Evolutionary conservation across 2,329 filamentous ascomycete species (phyloP).

Genomic region (Alternaria viburni): DNA sequence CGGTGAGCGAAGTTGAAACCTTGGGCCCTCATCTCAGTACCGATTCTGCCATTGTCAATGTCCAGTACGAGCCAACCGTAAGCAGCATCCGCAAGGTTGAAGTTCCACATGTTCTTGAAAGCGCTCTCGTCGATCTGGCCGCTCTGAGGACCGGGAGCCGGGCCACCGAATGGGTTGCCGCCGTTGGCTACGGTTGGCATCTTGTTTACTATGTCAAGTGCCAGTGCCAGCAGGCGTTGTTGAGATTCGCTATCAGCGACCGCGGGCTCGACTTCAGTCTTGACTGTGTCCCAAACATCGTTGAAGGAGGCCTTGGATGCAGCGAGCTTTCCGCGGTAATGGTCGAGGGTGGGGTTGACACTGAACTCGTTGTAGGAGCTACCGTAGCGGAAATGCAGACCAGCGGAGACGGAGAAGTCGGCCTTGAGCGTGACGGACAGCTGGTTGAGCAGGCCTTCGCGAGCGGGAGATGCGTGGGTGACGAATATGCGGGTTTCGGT

Average conservation of each 20-base stretch:
- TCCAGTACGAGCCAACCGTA: slow-evolving; percentile 96
- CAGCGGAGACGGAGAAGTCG: slow-evolving; percentile 96
- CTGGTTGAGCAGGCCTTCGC: slow-evolving; percentile 96
- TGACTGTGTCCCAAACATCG: slow-evolving; percentile 99
- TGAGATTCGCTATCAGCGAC: slow-evolving; percentile 94
- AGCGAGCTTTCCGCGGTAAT: slow-evolving; percentile 97
- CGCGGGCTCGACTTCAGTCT: slow-evolving; percentile 91
- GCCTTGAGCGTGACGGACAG: slow-evolving; percentile 96
- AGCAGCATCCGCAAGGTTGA: slow-evolving; percentile 95
- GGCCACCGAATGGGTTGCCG: slow-evolving; percentile 94
- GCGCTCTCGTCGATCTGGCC: slow-evolving; percentile 97
- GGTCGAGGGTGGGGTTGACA: slow-evolving; percentile 95
- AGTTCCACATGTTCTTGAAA: slow-evolving; percentile 99
- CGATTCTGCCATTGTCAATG: slow-evolving; percentile 92
- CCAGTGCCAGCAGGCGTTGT: slow-evolving; percentile 88
- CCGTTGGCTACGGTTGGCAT: slow-evolving; percentile 96
- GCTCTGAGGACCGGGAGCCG: slow-evolving; percentile 73
- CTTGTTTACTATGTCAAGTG: slow-evolving; percentile 92
- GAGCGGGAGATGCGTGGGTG: slow-evolving; percentile 94
- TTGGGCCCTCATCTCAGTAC: slow-evolving; percentile 97
- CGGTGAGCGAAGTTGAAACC: slow-evolving; percentile 99
- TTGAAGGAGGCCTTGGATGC: slow-evolving; percentile 98
- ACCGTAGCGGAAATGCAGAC: slow-evolving; percentile 96
- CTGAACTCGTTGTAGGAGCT: slow-evolving; percentile 99
- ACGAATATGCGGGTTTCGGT: slow-evolving; percentile 97